A percentile compares a stretch with the other conserved stretches of the same genome.
phyloP scores from a whole-genome alignment of 1,284 basidiomycete species.

The Austroboletus niveus region DNA sequence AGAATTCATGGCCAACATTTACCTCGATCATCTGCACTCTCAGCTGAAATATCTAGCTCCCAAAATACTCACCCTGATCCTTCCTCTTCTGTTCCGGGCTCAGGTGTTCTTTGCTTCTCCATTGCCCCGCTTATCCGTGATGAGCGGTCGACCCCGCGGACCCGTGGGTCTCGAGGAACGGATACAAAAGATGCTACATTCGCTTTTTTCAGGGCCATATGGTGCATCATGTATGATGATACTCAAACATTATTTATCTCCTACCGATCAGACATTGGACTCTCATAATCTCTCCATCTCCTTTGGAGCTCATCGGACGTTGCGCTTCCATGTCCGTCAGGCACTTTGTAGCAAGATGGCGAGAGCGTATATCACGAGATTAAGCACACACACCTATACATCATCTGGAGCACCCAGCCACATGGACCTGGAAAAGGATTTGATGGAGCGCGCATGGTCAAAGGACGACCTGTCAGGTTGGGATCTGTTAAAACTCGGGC shows the following conservation, averaged over 20 bases:
- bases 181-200: constrained; percentile 53
- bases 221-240: constrained; percentile 60
- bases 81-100: constrained; percentile 70
- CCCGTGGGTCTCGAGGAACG: constrained; percentile 49
- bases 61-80: constrained; percentile 49
- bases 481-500: constrained; percentile 61
- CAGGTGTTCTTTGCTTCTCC: constrained; percentile 61
- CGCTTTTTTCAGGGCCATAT: constrained; percentile 63
- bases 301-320: constrained; percentile 62
- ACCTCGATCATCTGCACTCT: constrained; percentile 58
- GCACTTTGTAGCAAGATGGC: constrained; percentile 61
- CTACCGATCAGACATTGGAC: constrained; percentile 20
- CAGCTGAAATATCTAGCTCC: constrained; percentile 59
- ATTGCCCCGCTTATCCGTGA: constrained; percentile 61
- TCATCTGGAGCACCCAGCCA: constrained; percentile 57
- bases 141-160: constrained; percentile 35
- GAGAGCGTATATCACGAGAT: constrained; percentile 56
- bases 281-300: constrained; percentile 35
- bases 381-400: constrained; percentile 52
- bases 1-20: constrained; percentile 60
- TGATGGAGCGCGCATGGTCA: constrained; percentile 71
- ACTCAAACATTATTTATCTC: constrained; percentile 49
- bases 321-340: constrained; percentile 63
- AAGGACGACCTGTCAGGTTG: constrained; percentile 60
- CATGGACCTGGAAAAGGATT: constrained; percentile 54